Evolutionary conservation across 208 protist genomes (phyloP).

Genomic region (Leishmania amazonensis): DNA sequence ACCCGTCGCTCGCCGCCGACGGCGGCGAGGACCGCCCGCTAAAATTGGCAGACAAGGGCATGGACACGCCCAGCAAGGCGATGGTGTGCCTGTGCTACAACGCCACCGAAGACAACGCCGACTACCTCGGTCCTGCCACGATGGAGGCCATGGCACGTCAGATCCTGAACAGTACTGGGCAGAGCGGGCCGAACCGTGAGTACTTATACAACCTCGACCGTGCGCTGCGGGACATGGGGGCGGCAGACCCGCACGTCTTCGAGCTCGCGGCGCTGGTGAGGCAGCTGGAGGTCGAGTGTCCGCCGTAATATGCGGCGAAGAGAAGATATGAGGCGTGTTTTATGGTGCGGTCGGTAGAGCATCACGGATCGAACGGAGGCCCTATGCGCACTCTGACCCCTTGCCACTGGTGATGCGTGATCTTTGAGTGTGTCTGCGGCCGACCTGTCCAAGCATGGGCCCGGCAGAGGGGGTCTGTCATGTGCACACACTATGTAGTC

Average conservation of each 20-base stretch:
- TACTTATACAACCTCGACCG: conserved; percentile 74
- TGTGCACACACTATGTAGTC: background rate
- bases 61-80: conserved; percentile 22
- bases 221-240: conserved; percentile 53
- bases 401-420: background rate
- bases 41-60: conserved; percentile 19
- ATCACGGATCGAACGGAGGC: no score
- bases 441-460: background rate
- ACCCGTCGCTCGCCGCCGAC: conserved; percentile 5
- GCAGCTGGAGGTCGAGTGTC: conserved; percentile 25
- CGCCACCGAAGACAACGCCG: conserved; percentile 61
- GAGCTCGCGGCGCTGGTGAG: conserved; percentile 49
- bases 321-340: background rate
- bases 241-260: conserved; percentile 72
- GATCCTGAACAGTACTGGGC: conserved; percentile 54
- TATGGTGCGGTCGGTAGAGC: background rate
- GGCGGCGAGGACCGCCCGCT: conserved; percentile 19
- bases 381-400: background rate
- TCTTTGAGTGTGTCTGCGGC: background rate
- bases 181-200: conserved; percentile 73
- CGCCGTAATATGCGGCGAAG: background rate
- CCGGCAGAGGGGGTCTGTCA: background rate
- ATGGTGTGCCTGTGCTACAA: conserved; percentile 76
- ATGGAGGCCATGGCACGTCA: conserved; percentile 67
- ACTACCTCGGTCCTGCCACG: conserved; percentile 63